Evolutionary conservation across 2,329 filamentous ascomycete species (phyloP).

Genomic region (Hymenoscyphus linearis): DNA sequence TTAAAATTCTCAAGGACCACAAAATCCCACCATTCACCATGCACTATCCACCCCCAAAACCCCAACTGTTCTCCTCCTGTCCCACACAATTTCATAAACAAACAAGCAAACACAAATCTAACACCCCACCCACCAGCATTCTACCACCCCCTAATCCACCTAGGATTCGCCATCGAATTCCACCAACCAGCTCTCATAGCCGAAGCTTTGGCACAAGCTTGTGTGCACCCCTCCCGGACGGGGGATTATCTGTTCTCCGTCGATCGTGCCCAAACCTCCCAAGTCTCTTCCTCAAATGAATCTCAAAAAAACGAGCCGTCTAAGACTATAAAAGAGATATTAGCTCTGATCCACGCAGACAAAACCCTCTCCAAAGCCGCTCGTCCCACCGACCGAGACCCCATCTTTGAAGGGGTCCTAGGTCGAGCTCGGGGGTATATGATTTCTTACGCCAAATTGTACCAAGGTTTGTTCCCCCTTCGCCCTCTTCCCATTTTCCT

Average conservation of each 20-base stretch:
- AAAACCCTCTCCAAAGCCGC: constrained; percentile 51
- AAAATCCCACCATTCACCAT: no score
- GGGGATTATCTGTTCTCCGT: constrained; percentile 47
- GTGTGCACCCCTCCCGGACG: constrained; percentile 59
- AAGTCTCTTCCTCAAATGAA: constrained; percentile 19
- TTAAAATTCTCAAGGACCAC: no score
- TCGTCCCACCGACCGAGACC: constrained; percentile 51
- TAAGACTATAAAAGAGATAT: constrained; percentile 53
- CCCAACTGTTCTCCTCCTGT: not conserved
- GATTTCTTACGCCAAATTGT: constrained; percentile 51
- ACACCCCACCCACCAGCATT: constrained; percentile 43
- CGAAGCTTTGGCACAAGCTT: constrained; percentile 71
- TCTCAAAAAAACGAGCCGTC: no score
- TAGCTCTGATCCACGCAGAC: constrained; percentile 53
- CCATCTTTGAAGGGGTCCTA: constrained; percentile 65
- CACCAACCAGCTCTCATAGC: constrained; percentile 75
- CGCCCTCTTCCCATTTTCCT: not conserved
- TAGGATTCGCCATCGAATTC: constrained; percentile 82
- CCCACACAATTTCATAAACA: not conserved
- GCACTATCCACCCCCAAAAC: no score
- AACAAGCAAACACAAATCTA: not conserved
- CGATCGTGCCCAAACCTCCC: constrained; percentile 42
- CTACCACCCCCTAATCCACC: constrained; percentile 75
- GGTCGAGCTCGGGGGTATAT: constrained; percentile 58
- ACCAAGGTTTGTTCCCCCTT: not conserved